Evolutionary conservation across 164 flowering plant genomes (phyloP).

Genomic region (Cinnamomum chago): DNA sequence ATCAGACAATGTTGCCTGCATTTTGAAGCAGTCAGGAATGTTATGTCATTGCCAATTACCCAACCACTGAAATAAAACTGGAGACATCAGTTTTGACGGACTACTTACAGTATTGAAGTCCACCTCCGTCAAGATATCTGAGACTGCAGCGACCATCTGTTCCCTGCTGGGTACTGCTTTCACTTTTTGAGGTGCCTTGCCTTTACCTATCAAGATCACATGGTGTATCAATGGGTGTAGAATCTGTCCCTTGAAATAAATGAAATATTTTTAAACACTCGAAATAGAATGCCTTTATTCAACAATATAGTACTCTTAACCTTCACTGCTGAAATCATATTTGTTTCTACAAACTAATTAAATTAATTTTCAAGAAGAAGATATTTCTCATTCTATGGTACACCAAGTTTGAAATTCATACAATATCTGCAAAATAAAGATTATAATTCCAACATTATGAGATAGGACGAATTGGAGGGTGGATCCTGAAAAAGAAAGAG

Average conservation of each 20-base stretch:
- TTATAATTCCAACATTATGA: too few relatives aligned
- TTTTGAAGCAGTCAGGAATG: background rate
- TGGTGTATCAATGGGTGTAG: background rate
- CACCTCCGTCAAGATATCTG: conserved; percentile 63
- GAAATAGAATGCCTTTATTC: background rate
- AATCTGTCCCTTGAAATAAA: background rate
- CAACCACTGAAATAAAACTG: background rate
- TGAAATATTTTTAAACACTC: too few relatives aligned
- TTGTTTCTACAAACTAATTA: background rate
- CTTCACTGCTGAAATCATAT: background rate
- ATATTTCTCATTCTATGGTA: background rate
- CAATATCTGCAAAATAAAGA: background rate
- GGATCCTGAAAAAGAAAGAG: too few relatives aligned
- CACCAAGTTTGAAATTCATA: background rate
- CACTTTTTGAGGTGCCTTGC: conserved; percentile 34
- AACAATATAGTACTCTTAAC: too few relatives aligned
- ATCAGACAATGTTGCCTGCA: conserved; percentile 88
- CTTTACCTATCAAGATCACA: conserved; percentile 36
- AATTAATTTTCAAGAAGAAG: too few relatives aligned
- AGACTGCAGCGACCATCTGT: conserved; percentile 66
- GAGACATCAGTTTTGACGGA: background rate
- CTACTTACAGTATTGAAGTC: conserved; percentile 81
- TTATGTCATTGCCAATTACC: conserved; percentile 7
- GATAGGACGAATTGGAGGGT: too few relatives aligned
- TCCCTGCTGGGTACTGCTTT: conserved; percentile 56